These are phyloP conservation scores for Polytrichum commune DNA, from an alignment of 225 moss, liverwort and hornwort species.

Conservation along the genomic window DNA sequence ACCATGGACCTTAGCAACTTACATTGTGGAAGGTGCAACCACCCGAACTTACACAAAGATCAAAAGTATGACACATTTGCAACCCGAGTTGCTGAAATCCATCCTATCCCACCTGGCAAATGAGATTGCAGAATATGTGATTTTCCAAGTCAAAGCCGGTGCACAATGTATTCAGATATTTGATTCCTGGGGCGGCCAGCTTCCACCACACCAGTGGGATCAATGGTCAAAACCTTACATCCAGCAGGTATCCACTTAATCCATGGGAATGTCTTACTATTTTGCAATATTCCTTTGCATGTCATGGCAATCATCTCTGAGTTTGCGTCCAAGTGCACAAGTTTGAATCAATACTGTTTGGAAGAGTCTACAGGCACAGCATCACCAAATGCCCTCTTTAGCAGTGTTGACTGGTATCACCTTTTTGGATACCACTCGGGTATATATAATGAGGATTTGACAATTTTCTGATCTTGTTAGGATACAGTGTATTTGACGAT, in stretches of 20 bases:
- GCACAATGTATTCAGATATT: conserved; percentile 64
- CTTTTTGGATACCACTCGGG: too few species aligned
- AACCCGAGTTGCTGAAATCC: conserved; percentile 44
- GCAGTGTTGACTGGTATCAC: background rate
- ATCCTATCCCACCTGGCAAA: conserved; percentile 54
- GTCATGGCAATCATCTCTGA: background rate
- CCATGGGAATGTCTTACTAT: background rate
- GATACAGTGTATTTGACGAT: too few species aligned
- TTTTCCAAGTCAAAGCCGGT: conserved; percentile 55
- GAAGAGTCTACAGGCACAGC: too few species aligned
- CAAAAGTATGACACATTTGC: conserved; percentile 60
- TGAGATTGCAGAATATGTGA: conserved; percentile 59
- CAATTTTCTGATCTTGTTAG: too few species aligned
- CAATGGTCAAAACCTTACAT: conserved; percentile 64
- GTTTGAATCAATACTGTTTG: background rate
- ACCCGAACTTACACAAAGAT: conserved; percentile 59
- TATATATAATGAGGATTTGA: too few species aligned
- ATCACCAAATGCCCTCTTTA: too few species aligned
- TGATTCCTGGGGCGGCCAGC: conserved; percentile 69
- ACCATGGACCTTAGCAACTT: conserved; percentile 66
- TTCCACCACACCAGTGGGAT: conserved; percentile 61
- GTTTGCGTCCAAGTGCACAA: background rate
- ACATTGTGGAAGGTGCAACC: conserved; percentile 64
- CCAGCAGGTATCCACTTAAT: conserved; percentile 36
- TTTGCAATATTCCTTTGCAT: background rate